phyloP scores from a whole-genome alignment of 768 basidiomycete genomes.

The Gelatoporia subvermispora region DNA sequence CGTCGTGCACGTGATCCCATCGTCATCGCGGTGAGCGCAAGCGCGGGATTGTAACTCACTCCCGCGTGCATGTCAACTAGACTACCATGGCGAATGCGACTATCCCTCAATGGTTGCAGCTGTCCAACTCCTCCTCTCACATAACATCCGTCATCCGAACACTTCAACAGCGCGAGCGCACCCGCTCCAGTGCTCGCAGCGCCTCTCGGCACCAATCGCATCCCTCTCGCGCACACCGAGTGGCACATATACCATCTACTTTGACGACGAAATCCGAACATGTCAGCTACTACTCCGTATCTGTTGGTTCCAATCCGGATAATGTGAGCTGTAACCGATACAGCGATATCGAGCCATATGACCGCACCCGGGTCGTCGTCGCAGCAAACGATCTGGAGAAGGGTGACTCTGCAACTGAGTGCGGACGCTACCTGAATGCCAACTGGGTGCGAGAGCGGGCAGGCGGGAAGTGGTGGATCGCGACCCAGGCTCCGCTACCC shows the following conservation, averaged over 20 bases:
- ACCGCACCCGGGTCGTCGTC: conserved; percentile 71
- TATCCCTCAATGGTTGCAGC: conserved; percentile 22
- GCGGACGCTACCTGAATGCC: conserved; percentile 70
- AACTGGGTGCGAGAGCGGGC: conserved; percentile 77
- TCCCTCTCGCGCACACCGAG: conserved; percentile 10
- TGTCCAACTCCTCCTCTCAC: conserved; percentile 20
- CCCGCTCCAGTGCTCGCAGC: conserved; percentile 27
- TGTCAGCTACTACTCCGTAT: conserved; percentile 50
- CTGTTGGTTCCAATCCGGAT: conserved; percentile 38
- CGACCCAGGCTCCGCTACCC: conserved; percentile 76
- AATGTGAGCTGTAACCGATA: conserved; percentile 64
- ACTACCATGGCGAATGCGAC: background rate
- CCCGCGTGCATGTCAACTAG: no score
- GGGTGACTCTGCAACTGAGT: background rate
- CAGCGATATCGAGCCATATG: conserved; percentile 69
- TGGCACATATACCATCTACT: conserved; percentile 12
- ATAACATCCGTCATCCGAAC: conserved; percentile 28
- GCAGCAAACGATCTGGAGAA: conserved; percentile 18
- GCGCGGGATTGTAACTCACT: no score
- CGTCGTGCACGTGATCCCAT: no score
- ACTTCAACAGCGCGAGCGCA: conserved; percentile 35
- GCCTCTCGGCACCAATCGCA: conserved; percentile 18
- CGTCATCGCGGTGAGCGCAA: no score
- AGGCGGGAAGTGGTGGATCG: conserved; percentile 80
- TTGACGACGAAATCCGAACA: conserved; percentile 18